Evolutionary conservation across 306 rosid species (phyloP).

Genomic region (Abrus precatorius): DNA sequence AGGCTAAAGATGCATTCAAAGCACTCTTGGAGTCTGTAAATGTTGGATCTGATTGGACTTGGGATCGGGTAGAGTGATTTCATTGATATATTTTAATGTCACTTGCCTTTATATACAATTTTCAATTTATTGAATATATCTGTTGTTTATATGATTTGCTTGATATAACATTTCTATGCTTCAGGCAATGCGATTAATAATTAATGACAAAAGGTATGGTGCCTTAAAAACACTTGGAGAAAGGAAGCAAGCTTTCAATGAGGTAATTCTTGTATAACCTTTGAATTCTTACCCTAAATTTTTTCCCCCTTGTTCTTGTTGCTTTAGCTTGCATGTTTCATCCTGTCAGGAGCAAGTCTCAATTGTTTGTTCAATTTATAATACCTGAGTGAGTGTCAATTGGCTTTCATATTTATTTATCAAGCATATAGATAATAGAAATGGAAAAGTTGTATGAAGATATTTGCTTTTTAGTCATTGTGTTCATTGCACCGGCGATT

Average conservation of each 20-base stretch:
- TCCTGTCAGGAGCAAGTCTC: constrained; percentile 20
- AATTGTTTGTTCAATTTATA: background rate
- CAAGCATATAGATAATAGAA: background rate
- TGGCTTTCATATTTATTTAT: constrained; percentile 19
- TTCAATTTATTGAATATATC: constrained; percentile 16
- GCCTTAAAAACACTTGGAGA: constrained; percentile 92
- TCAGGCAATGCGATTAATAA: constrained; percentile 91
- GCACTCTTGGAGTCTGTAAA: constrained; percentile 82
- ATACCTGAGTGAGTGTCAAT: constrained; percentile 3
- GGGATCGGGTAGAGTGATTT: constrained; percentile 88
- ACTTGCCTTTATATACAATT: constrained; percentile 6
- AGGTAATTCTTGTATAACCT: constrained; percentile 63
- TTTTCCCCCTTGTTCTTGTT: constrained; percentile 6
- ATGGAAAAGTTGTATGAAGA: constrained; percentile 24
- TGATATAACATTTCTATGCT: constrained; percentile 46
- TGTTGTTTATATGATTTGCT: constrained; percentile 40
- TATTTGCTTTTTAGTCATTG: constrained; percentile 24
- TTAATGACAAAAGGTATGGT: constrained; percentile 91
- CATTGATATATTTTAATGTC: constrained; percentile 34
- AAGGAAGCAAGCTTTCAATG: constrained; percentile 93
- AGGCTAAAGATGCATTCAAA: constrained; percentile 91
- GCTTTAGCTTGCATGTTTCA: constrained; percentile 16
- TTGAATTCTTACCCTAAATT: background rate
- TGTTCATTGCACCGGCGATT: constrained; percentile 12
- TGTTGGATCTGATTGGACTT: constrained; percentile 94